Conservation (phyloP, 2,329 filamentous ascomycete species). For the Phialophora macrospora region DNA sequence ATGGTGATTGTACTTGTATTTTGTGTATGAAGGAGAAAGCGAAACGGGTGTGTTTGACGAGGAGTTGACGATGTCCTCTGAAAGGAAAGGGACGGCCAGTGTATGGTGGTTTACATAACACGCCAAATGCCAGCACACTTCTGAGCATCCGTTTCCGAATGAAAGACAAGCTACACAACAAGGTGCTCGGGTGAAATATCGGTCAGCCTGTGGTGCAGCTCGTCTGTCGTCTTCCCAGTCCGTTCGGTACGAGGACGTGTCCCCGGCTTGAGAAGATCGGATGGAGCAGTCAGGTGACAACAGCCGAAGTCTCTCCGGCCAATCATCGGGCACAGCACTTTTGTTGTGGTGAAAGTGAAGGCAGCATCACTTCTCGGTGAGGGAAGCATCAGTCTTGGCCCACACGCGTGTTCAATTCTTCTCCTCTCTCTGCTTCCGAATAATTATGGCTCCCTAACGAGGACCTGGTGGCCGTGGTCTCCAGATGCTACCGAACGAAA, state of each 20-base stretch:
- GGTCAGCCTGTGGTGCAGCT: neutral
- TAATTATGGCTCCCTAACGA: neutral
- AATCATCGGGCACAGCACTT: neutral
- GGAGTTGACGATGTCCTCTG: neutral
- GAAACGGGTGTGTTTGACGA: neutral
- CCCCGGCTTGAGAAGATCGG: too few relatives aligned
- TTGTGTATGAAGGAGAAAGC: neutral
- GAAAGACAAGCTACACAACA: neutral
- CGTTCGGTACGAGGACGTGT: too few relatives aligned
- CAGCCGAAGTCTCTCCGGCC: neutral
- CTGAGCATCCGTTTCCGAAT: neutral
- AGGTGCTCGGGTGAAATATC: neutral
- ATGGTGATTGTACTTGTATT: constrained; percentile 3
- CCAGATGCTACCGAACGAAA: neutral
- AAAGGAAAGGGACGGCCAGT: neutral
- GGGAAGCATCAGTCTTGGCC: neutral
- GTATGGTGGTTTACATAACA: neutral
- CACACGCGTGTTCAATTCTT: neutral
- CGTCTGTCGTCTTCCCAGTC: neutral
- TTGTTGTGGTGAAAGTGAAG: neutral
- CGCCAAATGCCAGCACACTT: neutral
- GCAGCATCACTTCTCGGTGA: neutral
- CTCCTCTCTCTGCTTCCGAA: neutral
- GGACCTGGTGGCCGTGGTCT: neutral
- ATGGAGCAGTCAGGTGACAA: neutral